Base-by-base conservation (phyloP, 139 green algal species). In the Tetraselmis striata region DNA sequence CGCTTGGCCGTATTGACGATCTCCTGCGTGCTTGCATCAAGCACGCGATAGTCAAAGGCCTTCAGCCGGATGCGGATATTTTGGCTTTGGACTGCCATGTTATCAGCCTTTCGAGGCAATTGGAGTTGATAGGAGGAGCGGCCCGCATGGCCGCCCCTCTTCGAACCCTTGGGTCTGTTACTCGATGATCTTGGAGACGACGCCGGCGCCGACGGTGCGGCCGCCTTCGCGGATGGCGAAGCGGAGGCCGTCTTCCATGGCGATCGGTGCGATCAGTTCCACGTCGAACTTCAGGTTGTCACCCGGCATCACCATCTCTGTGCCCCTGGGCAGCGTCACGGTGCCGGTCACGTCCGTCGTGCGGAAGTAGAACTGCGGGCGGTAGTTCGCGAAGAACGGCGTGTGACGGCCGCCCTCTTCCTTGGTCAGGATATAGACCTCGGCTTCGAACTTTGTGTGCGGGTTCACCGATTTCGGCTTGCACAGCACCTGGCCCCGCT, bases 371-470 rank as follows among this genome's bases (percentile, higher is more conserved):
- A 92, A 93, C 82, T 85, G 82, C 30, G 89, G 89, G 22, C 89
- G 81, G 86, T 93, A 93, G 81, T 92, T 92, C 78, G 75, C 84
- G 75, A 93, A 93, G 86, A 93, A 93, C 29, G 89, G 89, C n/a
- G 88, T 93, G 89, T 93, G 89, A 29, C 89, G 82, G 30, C 89
- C 89, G 74, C 89, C 89, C 86, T 93, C 89, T n/a, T 93, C 89
- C 86, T 93, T 92, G 75, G 83, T 89, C 29, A 93, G 77, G 5
- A 91, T 77, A 88, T 93, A 93, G 30, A 93, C 88, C 86, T 93
- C 89, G 84, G 86, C 27, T 76, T 93, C 84, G 76, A 93, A 93
- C 77, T 90, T 87, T 23, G 28, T 85, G 58, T 83, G 80, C 2
- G 81, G 78, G 59, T 84, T 92, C n/a, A 93, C 79, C n/a, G 84